Evolutionary conservation across 2,329 filamentous ascomycete species (phyloP).

Genomic region (Fusarium tupiense): DNA sequence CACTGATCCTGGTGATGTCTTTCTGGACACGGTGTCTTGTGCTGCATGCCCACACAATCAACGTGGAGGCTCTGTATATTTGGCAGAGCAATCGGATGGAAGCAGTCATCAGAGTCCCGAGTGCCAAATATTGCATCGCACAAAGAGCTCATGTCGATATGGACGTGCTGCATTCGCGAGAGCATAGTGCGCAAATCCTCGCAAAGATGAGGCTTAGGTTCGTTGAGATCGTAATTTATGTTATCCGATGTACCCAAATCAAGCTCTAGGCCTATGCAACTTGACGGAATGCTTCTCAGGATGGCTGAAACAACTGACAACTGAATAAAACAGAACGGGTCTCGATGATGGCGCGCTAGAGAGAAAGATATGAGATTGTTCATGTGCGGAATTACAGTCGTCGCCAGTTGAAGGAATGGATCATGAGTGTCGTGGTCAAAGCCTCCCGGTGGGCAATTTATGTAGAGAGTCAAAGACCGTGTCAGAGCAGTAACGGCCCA

Average conservation of each 20-base stretch:
- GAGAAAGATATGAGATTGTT: background rate
- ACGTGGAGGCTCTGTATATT: background rate
- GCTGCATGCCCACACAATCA: background rate
- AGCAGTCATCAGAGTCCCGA: background rate
- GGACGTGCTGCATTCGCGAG: background rate
- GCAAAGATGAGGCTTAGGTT: background rate
- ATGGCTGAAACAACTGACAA: background rate
- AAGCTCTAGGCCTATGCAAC: constrained; percentile 1
- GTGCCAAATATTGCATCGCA: constrained; percentile 3
- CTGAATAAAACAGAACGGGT: background rate
- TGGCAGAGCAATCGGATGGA: background rate
- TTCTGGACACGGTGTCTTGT: background rate
- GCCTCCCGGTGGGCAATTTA: background rate
- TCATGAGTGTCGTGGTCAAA: background rate
- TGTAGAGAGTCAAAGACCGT: background rate
- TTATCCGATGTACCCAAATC: background rate
- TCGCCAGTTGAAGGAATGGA: background rate
- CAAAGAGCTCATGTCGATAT: background rate
- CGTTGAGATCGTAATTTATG: no score
- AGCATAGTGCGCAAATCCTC: background rate
- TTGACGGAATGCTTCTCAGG: background rate
- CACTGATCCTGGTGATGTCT: fast-evolving
- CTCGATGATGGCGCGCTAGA: background rate
- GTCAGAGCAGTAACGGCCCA: background rate
- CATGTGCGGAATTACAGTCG: background rate